Percentiles rank a stretch among this genome's conserved stretches.
Evolutionary conservation across 495 filamentous ascomycete genomes (phyloP).

Genomic region (Daldinia bambusicola): DNA sequence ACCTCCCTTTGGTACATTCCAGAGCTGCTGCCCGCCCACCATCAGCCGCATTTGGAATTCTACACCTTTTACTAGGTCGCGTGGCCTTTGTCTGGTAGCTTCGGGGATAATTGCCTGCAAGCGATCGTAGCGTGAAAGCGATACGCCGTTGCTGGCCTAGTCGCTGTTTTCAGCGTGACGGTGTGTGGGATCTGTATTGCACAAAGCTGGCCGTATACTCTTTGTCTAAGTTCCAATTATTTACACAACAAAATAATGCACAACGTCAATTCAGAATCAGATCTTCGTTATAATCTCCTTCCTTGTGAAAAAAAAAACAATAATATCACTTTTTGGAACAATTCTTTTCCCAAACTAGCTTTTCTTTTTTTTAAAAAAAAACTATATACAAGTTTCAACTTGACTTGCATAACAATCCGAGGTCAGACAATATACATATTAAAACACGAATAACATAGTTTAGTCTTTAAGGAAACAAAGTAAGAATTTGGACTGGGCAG

Average conservation of each 20-base stretch:
- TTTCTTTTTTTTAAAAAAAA: no score
- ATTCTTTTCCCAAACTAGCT: neutral
- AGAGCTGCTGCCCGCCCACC: slow-evolving; percentile 11
- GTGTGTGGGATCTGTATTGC: neutral
- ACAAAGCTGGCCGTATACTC: slow-evolving; percentile 30
- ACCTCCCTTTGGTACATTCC: slow-evolving; percentile 25
- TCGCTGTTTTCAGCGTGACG: slow-evolving; percentile 37
- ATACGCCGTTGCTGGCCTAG: neutral
- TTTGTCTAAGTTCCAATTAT: slow-evolving; percentile 44
- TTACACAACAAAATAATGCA: slow-evolving; percentile 30
- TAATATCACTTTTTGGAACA: neutral
- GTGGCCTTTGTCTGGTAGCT: slow-evolving; percentile 29
- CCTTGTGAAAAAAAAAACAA: slow-evolving; percentile 10
- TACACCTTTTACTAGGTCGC: slow-evolving; percentile 6
- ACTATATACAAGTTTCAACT: neutral
- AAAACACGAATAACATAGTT: neutral
- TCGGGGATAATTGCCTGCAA: slow-evolving; percentile 26
- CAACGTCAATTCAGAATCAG: neutral
- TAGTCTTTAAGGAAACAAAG: neutral
- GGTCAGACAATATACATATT: neutral
- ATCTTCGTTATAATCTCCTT: neutral
- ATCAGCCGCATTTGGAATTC: slow-evolving; percentile 33
- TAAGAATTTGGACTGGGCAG: neutral
- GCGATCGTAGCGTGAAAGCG: slow-evolving; percentile 32
- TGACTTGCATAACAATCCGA: neutral